Evolutionary conservation across 257 asterid genomes (phyloP).

Genomic region (Plantago ovata): DNA sequence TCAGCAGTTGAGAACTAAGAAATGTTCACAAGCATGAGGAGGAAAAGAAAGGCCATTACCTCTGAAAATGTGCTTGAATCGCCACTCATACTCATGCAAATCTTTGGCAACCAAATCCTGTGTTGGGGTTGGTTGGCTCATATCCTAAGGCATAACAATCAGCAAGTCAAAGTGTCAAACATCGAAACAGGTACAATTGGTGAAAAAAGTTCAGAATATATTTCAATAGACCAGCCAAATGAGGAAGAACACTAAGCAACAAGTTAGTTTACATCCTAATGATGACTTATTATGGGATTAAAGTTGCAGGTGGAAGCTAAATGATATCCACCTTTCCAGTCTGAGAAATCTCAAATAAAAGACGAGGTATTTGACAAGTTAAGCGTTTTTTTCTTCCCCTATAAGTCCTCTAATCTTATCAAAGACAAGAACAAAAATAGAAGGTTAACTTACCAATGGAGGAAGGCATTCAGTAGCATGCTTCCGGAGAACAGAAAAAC

Average conservation of each 20-base stretch:
- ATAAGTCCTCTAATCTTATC: not conserved
- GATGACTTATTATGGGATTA: too few relatives aligned
- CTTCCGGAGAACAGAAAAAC: slow-evolving; percentile 48
- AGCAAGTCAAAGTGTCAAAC: slow-evolving; percentile 6
- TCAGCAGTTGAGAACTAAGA: not conserved
- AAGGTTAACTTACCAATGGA: slow-evolving; percentile 29
- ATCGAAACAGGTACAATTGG: not conserved
- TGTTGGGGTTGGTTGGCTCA: slow-evolving; percentile 46
- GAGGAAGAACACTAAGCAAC: too few relatives aligned
- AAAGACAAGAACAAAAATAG: not conserved
- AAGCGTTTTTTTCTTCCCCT: not conserved
- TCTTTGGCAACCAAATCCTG: slow-evolving; percentile 52
- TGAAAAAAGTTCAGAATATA: not conserved
- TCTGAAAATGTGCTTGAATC: slow-evolving; percentile 13
- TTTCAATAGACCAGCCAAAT: too few relatives aligned
- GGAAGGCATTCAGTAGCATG: slow-evolving; percentile 54
- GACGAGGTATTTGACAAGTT: not conserved
- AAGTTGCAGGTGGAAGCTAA: too few relatives aligned
- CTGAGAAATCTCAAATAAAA: not conserved
- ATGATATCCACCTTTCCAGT: too few relatives aligned
- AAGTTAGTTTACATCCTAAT: too few relatives aligned
- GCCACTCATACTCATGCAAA: slow-evolving; percentile 34
- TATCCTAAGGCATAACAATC: slow-evolving; percentile 27
- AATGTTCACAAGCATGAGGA: not conserved
- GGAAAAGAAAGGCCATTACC: not conserved